Evolutionary conservation across 2,329 filamentous ascomycete species (phyloP), one percentile per base, ranked within the genome.

Genomic region (Pseudogymnoascus sp.): DNA sequence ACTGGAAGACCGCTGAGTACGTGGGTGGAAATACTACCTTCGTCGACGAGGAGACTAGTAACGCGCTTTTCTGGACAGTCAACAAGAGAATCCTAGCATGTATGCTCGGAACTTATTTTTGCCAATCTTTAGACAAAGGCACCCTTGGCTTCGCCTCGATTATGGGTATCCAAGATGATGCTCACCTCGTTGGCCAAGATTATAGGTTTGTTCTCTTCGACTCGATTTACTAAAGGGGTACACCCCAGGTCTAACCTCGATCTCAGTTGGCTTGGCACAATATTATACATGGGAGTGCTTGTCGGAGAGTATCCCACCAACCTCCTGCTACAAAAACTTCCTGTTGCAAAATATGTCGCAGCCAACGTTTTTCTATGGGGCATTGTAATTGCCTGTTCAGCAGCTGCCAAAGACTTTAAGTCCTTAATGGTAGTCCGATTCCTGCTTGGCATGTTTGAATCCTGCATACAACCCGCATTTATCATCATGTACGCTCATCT

Each of bases 31-130:
- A 16, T 11, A 16, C 36, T 34, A 28, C 66, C 36, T 31, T 42
- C 37, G 23, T 82, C 68, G 82, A 81, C 46, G 76, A 81, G 31
- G 74, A 79, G 64, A 77, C 82, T 64, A 82, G 82, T 77, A 70
- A 75, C 75, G 66, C 79, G 70, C 67, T 82, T 72, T 66, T 81
- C 77, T 69, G 81, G 80, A 69, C 73, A 70, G 69, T 76, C 64
- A 83, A 84, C 71, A 77, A 79, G 61, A 75, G 77, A 36, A 76
- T 81, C 59, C 71, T 84, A 62, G 79, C 76, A 10, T 82, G 81
- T 69, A 80, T 82, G 70, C 73, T 80, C 53, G 79, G 78, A 63
- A 81, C 78, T 38, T 84, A 82, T 70, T 80, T 72, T 70, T 75
- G 69, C 64, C 76, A 73, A 70, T 78, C 73, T 16, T 66, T 77